These are phyloP conservation scores for Venturia asperata DNA, from an alignment of 2,329 filamentous ascomycete species.

Conservation along the genomic window DNA sequence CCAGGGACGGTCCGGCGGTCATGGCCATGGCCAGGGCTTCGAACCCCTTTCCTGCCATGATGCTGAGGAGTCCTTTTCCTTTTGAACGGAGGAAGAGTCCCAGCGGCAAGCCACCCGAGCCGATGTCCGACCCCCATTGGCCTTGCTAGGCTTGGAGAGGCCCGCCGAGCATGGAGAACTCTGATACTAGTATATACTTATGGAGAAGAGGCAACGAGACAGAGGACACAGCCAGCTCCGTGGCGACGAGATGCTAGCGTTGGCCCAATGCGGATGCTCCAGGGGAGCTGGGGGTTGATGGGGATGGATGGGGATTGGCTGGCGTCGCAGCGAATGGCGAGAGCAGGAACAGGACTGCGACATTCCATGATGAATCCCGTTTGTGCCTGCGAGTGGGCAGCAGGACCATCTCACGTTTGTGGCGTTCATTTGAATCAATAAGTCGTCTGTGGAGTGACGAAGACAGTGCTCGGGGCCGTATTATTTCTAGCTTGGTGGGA, in stretches of 20 bases:
- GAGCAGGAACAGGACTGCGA: background rate
- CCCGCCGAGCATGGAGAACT: background rate
- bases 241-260: slow-evolving; percentile 11
- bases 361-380: too few species aligned
- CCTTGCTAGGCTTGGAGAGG: background rate
- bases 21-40: too few species aligned
- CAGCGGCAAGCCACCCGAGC: background rate
- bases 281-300: background rate
- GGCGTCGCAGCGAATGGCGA: background rate
- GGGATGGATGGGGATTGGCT: slow-evolving; percentile 10
- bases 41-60: background rate
- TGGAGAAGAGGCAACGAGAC: background rate
- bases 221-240: background rate
- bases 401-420: background rate
- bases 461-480: background rate
- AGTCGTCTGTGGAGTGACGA: slow-evolving; percentile 8
- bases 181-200: too few species aligned
- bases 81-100: background rate
- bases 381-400: too few species aligned
- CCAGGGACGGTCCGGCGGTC: too few species aligned
- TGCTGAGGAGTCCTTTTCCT: background rate
- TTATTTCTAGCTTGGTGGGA: background rate
- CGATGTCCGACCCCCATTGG: background rate
- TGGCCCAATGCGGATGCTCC: background rate
- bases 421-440: slow-evolving; percentile 12